Base-by-base conservation (phyloP, 441 rosid species). In the Pelargonium cotyledonis region DNA sequence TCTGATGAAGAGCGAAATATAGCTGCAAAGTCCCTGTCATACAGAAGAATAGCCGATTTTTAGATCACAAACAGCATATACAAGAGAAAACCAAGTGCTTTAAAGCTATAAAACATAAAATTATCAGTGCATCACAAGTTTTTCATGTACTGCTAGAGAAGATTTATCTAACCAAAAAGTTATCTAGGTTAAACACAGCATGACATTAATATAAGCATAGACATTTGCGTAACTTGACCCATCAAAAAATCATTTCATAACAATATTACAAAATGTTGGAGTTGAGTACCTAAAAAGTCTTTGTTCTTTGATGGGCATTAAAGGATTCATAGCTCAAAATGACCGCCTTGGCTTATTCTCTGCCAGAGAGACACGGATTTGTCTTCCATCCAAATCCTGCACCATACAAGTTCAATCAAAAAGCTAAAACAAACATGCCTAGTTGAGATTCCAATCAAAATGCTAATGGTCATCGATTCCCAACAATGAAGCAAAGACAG, bases 351-450 rank as follows among this genome's bases (percentile, higher is more conserved):
- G 96, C 78, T 78, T 86, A 68, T 90, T 77, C 76, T 95, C 99
- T 16, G 97, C 97, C 2, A 81, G 82, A 10, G 96, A 83, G 68
- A 91, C 99, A 72, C 97, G 87, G 72, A 95, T 87, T 63, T 86
- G 14, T 74, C 99, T 90, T 35, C 97, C 99, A 70, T 83, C 90
- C 85, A 91, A 82, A 75, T 92, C 97, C 99, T 95, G 82, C 60
- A 79, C 46, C 66, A 73, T 68, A 74, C 68, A 72, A 66, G 6
- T n/a, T 16, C 6, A 46, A 6, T 10, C 46, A 70, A 12, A 10
- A 51, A 1, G 5, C 0, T 35, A 35, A 35, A 35, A 0, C 31
- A 35, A 35, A 35, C 40, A 35, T 35, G 40, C 40, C 40, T 35
- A 4, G 7, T 4, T 35, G 6, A 35, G 1, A 35, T 35, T 35